A percentile compares a stretch with the other conserved stretches of the same genome.
Conservation (phyloP, 306 rosid genomes). For the Vigna radiata region DNA sequence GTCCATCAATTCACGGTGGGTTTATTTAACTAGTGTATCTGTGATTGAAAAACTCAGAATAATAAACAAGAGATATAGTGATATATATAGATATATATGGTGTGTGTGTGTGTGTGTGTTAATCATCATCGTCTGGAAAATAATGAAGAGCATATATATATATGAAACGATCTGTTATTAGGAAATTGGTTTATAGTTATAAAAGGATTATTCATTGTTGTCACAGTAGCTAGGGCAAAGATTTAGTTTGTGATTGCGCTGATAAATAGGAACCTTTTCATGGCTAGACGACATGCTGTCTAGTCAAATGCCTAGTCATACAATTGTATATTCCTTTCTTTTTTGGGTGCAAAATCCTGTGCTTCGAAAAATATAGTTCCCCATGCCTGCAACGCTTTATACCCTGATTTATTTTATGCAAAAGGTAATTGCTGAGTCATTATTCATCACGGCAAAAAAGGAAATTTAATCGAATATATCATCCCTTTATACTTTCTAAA, state of each 20-base stretch:
- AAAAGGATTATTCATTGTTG: slow-evolving; percentile 1
- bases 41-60: background rate
- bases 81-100: background rate
- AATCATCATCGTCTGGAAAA: background rate
- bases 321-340: slow-evolving; percentile 40
- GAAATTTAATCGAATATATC: background rate
- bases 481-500: background rate
- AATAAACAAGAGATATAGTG: background rate
- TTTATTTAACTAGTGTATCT: background rate
- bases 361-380: slow-evolving; percentile 28
- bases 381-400: slow-evolving; percentile 38
- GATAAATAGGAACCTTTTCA: slow-evolving; percentile 33
- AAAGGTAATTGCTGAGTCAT: background rate
- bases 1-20: background rate
- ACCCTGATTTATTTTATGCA: slow-evolving; percentile 4
- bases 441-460: background rate
- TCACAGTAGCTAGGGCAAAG: slow-evolving; percentile 36
- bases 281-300: slow-evolving; percentile 40
- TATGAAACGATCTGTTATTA: background rate
- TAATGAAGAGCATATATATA: background rate
- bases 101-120: too few species aligned
- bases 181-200: background rate
- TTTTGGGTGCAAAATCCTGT: slow-evolving; percentile 34
- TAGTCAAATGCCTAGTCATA: slow-evolving; percentile 38
- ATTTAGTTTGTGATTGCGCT: slow-evolving; percentile 30